phyloP scores from a whole-genome alignment of 164 flowering plant genomes.

The Cinnamomum micranthum region DNA sequence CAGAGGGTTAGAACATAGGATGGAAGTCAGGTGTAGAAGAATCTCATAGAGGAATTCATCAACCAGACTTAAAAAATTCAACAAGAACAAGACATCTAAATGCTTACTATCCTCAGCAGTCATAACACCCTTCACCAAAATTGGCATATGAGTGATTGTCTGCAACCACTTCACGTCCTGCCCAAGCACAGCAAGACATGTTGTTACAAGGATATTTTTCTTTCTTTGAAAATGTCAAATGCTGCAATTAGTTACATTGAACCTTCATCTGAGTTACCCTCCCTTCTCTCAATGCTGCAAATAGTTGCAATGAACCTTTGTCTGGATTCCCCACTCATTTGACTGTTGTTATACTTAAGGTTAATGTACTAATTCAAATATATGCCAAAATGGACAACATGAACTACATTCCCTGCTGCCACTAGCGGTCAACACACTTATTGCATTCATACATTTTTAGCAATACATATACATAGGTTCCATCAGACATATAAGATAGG shows the following conservation, averaged over 20 bases:
- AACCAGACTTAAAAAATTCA: background rate
- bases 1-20: constrained; percentile 2
- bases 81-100: background rate
- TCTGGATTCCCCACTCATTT: background rate
- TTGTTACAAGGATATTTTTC: background rate
- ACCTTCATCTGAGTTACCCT: background rate
- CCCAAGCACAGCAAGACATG: constrained; percentile 6
- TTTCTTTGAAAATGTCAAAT: background rate
- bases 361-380: background rate
- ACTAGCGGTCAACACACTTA: background rate
- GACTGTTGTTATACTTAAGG: background rate
- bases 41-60: background rate
- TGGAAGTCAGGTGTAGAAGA: background rate
- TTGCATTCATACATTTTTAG: background rate
- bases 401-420: background rate
- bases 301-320: background rate
- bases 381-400: background rate
- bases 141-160: constrained; percentile 77
- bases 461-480: background rate
- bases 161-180: constrained; percentile 94
- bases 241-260: background rate
- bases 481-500: background rate
- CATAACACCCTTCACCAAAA: constrained; percentile 82
- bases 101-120: constrained; percentile 85
- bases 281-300: background rate